phyloP scores from a whole-genome alignment of 768 basidiomycete species.

The Punctularia strigosozonata region DNA sequence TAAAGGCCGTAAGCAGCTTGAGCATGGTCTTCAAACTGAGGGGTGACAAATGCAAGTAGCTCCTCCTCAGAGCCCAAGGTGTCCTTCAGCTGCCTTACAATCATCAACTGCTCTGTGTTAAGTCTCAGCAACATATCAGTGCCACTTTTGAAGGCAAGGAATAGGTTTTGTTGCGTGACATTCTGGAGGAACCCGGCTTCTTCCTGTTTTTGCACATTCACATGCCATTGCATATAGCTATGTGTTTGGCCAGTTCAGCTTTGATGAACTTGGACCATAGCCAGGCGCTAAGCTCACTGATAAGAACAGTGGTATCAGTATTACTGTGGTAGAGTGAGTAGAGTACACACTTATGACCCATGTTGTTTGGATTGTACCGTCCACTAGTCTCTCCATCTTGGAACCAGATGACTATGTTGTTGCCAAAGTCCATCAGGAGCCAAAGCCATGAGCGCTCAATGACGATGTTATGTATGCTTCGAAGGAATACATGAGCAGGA shows the following conservation, averaged over 20 bases:
- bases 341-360: slow-evolving; percentile 17
- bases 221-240: slow-evolving; percentile 14
- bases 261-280: slow-evolving; percentile 14
- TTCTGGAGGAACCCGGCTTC: slow-evolving; percentile 24
- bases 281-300: slow-evolving; percentile 13
- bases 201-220: slow-evolving; percentile 18
- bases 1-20: slow-evolving; percentile 10
- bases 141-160: slow-evolving; percentile 12
- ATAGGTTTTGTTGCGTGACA: slow-evolving; percentile 22
- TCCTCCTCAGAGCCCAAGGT: slow-evolving; percentile 19
- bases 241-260: slow-evolving; percentile 7
- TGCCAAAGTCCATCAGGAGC: slow-evolving; percentile 19
- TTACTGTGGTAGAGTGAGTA: neutral
- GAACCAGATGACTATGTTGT: slow-evolving; percentile 17
- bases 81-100: slow-evolving; percentile 18
- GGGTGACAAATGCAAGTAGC: slow-evolving; percentile 19
- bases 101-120: slow-evolving; percentile 9
- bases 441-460: slow-evolving; percentile 24
- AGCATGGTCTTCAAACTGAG: slow-evolving; percentile 15
- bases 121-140: slow-evolving; percentile 17
- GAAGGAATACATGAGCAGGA: slow-evolving; percentile 20
- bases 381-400: slow-evolving; percentile 11
- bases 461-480: slow-evolving; percentile 22
- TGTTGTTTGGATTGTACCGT: slow-evolving; percentile 8
- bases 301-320: neutral